Evolutionary conservation across 148 eudicot genomes (phyloP), one percentile per base, ranked within the genome.

Genomic region (Vaccinium corymbosum): DNA sequence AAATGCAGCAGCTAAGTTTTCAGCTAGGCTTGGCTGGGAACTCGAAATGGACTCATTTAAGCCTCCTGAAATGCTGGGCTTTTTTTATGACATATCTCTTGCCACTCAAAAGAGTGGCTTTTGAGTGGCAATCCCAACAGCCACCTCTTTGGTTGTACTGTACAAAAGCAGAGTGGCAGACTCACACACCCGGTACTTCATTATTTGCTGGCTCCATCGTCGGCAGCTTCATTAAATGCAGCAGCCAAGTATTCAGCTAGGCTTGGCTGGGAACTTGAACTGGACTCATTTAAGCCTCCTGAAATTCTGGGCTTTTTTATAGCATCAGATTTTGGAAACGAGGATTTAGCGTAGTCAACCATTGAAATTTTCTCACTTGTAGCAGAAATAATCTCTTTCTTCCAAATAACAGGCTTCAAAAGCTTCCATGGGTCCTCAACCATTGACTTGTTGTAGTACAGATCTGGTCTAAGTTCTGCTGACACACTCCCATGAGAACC

Each of bases 241-340:
- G 91, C 89, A 70, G 94, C 90, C 72, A 93, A 83, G 81, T 86
- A 90, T 81, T 92, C 95, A 17, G 95, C 95, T 38, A 93, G 93
- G 85, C 95, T 91, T 72, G 89, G 88, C 59, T 88, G 89, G n/a
- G 89, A 80, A 85, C 73, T 76, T 12, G 89, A 79, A 83, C 77
- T 76, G 16, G 90, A 81, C 12, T 71, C 50, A 20, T 62, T 82
- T 9, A 79, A 55, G 32, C 86, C 16, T 11, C 85, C 83, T 16
- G 90, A 78, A 76, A 89, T 86, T 80, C 87, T 88, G 16, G 92
- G 81, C 76, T 87, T 92, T 76, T 93, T 92, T 55, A 85, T 17
- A 56, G 49, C 81, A 3, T 85, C 71, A 29, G 87, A 85, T 59
- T 68, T 86, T 50, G 88, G 86, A 74, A 83, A 49, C 57, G 75